Conservation (phyloP, 345 rosid genomes). For the Populus tremula region DNA sequence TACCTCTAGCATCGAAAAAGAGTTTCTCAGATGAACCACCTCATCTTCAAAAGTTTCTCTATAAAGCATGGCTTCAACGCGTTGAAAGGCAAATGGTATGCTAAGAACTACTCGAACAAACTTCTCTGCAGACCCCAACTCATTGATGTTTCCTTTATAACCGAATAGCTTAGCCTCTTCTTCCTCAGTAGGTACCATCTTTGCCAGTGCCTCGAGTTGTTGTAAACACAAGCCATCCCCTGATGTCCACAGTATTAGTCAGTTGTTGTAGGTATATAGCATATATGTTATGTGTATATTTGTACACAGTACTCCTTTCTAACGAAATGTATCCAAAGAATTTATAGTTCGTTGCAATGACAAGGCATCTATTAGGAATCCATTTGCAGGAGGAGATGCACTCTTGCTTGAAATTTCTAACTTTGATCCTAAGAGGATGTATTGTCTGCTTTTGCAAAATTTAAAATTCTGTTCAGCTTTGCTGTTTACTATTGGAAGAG, state of each 20-base stretch:
- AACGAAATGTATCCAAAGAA: not conserved
- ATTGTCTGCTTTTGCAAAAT: not conserved
- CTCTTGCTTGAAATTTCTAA: not conserved
- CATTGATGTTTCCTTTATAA: constrained; percentile 69
- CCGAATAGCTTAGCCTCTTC: constrained; percentile 69
- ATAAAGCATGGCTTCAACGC: constrained; percentile 89
- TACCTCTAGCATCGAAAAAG: constrained; percentile 88
- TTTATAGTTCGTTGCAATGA: not conserved
- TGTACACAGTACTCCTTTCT: not conserved
- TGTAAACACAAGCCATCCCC: constrained; percentile 74
- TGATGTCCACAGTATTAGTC: constrained; percentile 18
- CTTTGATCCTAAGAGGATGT: not conserved
- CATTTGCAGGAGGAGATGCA: not conserved
- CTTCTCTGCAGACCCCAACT: constrained; percentile 81
- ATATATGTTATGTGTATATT: not conserved
- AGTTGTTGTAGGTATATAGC: not conserved
- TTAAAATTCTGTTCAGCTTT: not conserved
- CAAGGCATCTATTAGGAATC: not conserved
- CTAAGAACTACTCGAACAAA: constrained; percentile 56
- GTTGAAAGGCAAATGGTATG: constrained; percentile 65
- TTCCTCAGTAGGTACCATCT: constrained; percentile 90
- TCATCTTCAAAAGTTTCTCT: constrained; percentile 89
- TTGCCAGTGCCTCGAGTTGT: constrained; percentile 85
- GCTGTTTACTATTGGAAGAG: not conserved
- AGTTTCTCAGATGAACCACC: constrained; percentile 77